phyloP scores from a whole-genome alignment of 1,284 basidiomycete genomes.

The Heliocybe sulcata region DNA sequence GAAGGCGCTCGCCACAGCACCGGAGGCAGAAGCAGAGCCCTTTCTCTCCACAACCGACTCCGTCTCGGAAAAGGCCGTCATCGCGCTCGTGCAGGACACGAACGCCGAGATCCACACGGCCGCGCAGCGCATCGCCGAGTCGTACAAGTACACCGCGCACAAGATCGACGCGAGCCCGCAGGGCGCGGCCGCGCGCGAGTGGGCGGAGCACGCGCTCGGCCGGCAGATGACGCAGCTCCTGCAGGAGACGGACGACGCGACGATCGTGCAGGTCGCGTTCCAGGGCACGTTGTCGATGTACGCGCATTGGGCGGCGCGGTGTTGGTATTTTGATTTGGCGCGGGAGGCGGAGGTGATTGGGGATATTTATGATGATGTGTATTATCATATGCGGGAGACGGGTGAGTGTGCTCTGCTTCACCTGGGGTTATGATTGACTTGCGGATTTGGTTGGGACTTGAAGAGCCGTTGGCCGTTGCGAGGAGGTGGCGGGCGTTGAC shows the following conservation, averaged over 20 bases:
- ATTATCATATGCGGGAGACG: slow-evolving; percentile 2
- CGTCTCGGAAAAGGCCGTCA: not conserved
- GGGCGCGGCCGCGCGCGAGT: not conserved
- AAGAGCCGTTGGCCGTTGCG: not conserved
- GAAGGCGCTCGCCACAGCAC: not conserved
- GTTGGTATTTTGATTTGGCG: slow-evolving; percentile 1
- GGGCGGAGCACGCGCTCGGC: not conserved
- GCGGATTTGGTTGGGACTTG: not conserved
- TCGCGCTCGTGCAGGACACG: not conserved
- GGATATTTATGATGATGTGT: slow-evolving; percentile 1
- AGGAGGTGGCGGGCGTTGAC: not conserved
- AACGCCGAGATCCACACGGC: slow-evolving; percentile 1
- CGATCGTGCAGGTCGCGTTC: slow-evolving; percentile 2
- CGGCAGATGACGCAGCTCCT: not conserved
- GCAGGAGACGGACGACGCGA: not conserved
- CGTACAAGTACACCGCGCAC: not conserved
- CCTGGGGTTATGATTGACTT: not conserved
- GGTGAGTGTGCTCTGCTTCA: not conserved
- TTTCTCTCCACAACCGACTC: not conserved
- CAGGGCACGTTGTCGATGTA: not conserved
- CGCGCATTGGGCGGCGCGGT: not conserved
- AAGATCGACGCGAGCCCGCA: not conserved
- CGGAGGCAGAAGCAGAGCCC: not conserved
- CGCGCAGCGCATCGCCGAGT: not conserved
- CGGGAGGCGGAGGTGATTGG: not conserved